A percentile compares a stretch with the other conserved stretches of the same genome.
Evolutionary conservation across 495 filamentous ascomycete genomes (phyloP).

Genomic region (Xylaria telfairii): DNA sequence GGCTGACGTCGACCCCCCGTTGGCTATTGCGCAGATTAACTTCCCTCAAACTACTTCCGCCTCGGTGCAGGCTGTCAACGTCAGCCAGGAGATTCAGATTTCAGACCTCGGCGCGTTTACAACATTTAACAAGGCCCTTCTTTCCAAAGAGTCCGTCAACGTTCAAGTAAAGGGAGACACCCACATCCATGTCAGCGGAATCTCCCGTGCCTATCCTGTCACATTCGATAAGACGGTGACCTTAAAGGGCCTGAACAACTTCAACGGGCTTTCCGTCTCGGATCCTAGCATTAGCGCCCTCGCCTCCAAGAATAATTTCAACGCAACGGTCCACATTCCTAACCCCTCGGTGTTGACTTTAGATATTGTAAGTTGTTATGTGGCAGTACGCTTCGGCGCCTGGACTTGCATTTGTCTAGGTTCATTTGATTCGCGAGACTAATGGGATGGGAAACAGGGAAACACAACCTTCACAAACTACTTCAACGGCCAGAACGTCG

Average conservation of each 20-base stretch:
- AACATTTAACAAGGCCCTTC: slow-evolving; percentile 64
- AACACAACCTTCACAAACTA: slow-evolving; percentile 68
- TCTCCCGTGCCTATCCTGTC: slow-evolving; percentile 42
- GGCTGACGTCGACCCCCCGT: slow-evolving; percentile 59
- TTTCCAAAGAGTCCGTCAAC: slow-evolving; percentile 43
- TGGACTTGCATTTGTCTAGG: neutral
- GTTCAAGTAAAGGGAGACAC: slow-evolving; percentile 50
- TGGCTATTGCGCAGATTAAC: slow-evolving; percentile 59
- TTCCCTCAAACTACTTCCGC: slow-evolving; percentile 61
- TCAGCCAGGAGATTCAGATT: slow-evolving; percentile 62
- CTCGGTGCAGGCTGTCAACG: slow-evolving; percentile 59
- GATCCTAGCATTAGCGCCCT: slow-evolving; percentile 54
- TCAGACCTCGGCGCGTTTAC: slow-evolving; percentile 64
- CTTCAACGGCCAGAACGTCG: slow-evolving; percentile 57
- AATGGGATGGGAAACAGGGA: slow-evolving; percentile 51
- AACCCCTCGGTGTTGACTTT: slow-evolving; percentile 73
- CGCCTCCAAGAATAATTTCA: slow-evolving; percentile 64
- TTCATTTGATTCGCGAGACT: neutral
- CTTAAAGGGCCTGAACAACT: slow-evolving; percentile 49
- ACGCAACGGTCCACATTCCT: slow-evolving; percentile 68
- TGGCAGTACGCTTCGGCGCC: neutral
- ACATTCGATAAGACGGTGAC: slow-evolving; percentile 53
- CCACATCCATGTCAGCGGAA: slow-evolving; percentile 46
- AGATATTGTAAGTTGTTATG: slow-evolving; percentile 57
- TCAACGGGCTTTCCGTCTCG: slow-evolving; percentile 65